Evolutionary conservation across 1,139 yeast species (phyloP), one percentile per base, ranked within the genome.

Genomic region (Candida sanyaensis): DNA sequence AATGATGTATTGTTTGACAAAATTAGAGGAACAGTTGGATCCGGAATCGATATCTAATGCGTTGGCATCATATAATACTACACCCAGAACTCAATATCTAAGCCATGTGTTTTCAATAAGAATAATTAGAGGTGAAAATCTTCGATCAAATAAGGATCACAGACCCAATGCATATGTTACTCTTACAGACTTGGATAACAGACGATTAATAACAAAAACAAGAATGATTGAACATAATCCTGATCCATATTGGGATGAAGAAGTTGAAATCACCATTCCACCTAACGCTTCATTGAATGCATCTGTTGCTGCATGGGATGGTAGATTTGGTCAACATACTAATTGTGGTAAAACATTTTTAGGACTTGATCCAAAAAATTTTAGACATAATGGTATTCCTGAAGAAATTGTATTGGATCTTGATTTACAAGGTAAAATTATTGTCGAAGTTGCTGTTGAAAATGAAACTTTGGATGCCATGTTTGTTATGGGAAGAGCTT

Each of bases 161-260:
- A 49, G 41, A 32, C 69, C 89, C 6, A 84, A 83, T 55, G 82
- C 95, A 0, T 86, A 86, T 57, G 87, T 88, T 0, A 79, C 86
- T 0, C 63, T 92, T 26, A 77, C 81, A 4, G 96, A 90, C 53
- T 79, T 86, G 6, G 68, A 69, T 42, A 75, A 75, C 2, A 75
- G 82, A 44, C 74, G 73, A 46, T 81, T 85, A 21, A 74, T 88
- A 43, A 96, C 89, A 5, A 82, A 81, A 55, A 91, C 98, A 0
- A 76, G 90, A 58, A 77, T 85, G 0, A 72, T 88, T 7, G 73
- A 75, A 40, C 81, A 80, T 48, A 81, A 84, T 5, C 68, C 80
- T 32, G 84, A 84, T 57, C 97, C 98, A 0, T 82, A 79, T 26
- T 93, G 96, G 96, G 89, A 89, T 58, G 97, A 93, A 69, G 88